These are phyloP conservation scores for Phytophthora syringae DNA, from an alignment of 352 stramenopile genomes.

Conservation along the genomic window DNA sequence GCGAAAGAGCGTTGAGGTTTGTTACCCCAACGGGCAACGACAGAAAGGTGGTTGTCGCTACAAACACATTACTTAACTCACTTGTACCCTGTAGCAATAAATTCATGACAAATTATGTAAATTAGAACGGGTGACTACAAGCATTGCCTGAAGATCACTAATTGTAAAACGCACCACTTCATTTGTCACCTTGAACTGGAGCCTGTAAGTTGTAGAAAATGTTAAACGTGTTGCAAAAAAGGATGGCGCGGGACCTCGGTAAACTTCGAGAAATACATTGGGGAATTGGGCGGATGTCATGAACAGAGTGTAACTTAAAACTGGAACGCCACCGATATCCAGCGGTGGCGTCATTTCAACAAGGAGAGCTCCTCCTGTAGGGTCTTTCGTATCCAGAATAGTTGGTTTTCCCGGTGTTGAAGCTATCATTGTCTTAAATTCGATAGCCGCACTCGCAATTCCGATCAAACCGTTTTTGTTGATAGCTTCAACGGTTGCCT, in stretches of 20 bases:
- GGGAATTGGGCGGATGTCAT: conserved; percentile 45
- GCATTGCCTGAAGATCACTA: no score
- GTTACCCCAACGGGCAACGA: conserved; percentile 49
- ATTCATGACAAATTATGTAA: conserved; percentile 1
- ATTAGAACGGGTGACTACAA: neutral
- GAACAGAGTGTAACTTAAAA: conserved; percentile 36
- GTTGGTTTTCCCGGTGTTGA: conserved; percentile 49
- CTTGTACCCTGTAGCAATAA: conserved; percentile 42
- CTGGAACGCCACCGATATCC: conserved; percentile 43
- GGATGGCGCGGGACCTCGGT: conserved; percentile 26
- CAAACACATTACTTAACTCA: conserved; percentile 48
- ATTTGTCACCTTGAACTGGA: conserved; percentile 54
- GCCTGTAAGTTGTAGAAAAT: conserved; percentile 52
- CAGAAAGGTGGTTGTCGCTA: conserved; percentile 44
- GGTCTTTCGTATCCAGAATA: conserved; percentile 19
- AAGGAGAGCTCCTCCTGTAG: conserved; percentile 55
- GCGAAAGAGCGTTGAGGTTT: conserved; percentile 31
- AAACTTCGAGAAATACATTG: conserved; percentile 51
- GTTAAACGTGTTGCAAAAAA: conserved; percentile 39
- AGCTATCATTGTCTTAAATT: conserved; percentile 37
- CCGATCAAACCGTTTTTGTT: conserved; percentile 45
- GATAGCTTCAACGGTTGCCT: conserved; percentile 37
- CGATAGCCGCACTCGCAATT: conserved; percentile 7
- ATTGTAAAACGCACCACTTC: conserved; percentile 37
- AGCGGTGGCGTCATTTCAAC: conserved; percentile 39